These are phyloP conservation scores for Mycena albidolilacea DNA, from an alignment of 768 basidiomycete species.

Conservation along the genomic window DNA sequence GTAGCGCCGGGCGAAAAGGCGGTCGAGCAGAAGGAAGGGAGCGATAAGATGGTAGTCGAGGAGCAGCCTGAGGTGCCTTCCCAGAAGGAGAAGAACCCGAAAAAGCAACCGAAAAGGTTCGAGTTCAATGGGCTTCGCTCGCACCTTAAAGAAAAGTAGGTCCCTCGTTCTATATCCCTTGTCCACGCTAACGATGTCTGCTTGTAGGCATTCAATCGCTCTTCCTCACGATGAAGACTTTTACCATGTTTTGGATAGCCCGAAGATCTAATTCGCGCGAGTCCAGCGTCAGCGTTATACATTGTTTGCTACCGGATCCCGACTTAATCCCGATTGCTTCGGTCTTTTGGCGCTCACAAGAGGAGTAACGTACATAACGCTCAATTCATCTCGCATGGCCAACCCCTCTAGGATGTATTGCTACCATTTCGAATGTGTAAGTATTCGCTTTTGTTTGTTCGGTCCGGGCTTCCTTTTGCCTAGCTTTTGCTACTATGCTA, in stretches of 20 bases:
- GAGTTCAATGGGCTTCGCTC: slow-evolving; percentile 72
- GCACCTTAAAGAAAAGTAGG: slow-evolving; percentile 75
- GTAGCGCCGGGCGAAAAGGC: neutral
- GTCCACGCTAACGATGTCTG: slow-evolving; percentile 29
- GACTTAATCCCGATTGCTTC: too few species aligned
- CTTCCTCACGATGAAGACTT: slow-evolving; percentile 37
- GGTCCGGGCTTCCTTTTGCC: too few species aligned
- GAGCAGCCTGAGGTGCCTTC: slow-evolving; percentile 11
- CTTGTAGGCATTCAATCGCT: slow-evolving; percentile 29
- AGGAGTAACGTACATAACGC: too few species aligned
- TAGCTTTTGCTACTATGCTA: too few species aligned
- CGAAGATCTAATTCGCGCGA: too few species aligned
- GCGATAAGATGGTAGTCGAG: slow-evolving; percentile 1
- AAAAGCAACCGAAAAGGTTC: slow-evolving; percentile 51
- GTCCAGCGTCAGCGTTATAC: too few species aligned
- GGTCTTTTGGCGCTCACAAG: too few species aligned
- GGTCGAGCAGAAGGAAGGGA: neutral
- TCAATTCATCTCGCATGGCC: too few species aligned
- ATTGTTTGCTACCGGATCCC: too few species aligned
- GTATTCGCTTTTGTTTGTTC: too few species aligned
- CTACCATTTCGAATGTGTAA: too few species aligned
- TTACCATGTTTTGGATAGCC: slow-evolving; percentile 17
- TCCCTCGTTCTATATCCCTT: slow-evolving; percentile 8
- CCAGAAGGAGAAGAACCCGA: slow-evolving; percentile 30
- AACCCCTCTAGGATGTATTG: too few species aligned